Evolutionary conservation across 2,329 filamentous ascomycete genomes (phyloP), one percentile per base, ranked within the genome.

Genomic region (Neonectria coccinea): DNA sequence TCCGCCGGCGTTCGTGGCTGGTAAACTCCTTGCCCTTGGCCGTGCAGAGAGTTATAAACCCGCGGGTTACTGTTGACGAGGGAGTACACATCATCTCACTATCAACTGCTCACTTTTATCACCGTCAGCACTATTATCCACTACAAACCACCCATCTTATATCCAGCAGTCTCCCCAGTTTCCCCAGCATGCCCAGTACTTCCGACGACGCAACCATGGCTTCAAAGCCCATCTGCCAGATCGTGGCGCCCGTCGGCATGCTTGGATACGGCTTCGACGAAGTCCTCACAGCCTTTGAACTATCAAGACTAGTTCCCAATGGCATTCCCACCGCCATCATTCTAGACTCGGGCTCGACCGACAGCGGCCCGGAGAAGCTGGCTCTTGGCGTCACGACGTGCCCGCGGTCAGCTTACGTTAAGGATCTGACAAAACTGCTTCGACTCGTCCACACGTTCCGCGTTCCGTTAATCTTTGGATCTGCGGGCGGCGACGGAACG

Each of bases 161-260:
- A 5, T 36, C 33, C 9, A 27, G 2, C 5, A 10, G 11, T 12
- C 16, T 20, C 16, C 25, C 25, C 25, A 25, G 22, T 25, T 25
- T 25, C 48, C 12, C n/a, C 10, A 51, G n/a, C 9, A 51, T 36
- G 27, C 6, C 22, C 31, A 51, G 14, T 14, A 42, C 18, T 12
- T 8, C 27, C 10, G 5, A 29, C 3, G 9, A 12, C 3, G 12
- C 20, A n/a, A 18, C 1, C 7, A 36, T 60, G 51, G 29, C 42
- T 29, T 50, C 50, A 2, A n/a, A 25, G 22, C 62, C 67, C 25
- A 56, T 80, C 22, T 80, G 79, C 64, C 74, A 79, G 10, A 82
- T 85, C 47, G 67, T 84, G 2, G 81, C 83, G 0, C 83, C 83
- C 0, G 79, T 83, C 14, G 83, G 81, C 31, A 85, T 84, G 81